Evolutionary conservation across 495 filamentous ascomycete species (phyloP).

Genomic region (Neurospora terricola): DNA sequence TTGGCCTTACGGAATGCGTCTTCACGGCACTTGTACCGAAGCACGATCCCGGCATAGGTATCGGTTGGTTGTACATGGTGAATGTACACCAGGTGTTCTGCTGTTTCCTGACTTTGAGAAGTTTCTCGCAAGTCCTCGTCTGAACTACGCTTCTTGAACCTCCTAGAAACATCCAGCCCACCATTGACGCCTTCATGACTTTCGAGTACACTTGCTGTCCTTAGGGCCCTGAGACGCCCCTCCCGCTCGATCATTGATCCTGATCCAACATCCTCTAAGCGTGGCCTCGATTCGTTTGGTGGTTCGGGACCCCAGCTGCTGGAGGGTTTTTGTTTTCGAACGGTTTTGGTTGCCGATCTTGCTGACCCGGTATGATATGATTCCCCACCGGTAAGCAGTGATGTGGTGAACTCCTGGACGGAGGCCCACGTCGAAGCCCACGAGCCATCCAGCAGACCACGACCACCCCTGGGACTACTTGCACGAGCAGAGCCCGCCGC

Average conservation of each 20-base stretch:
- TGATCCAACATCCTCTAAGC: constrained; percentile 33
- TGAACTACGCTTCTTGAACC: constrained; percentile 45
- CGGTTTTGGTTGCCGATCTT: constrained; percentile 5
- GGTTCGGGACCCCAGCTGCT: constrained; percentile 34
- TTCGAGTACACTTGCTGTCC: constrained; percentile 41
- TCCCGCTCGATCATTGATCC: constrained; percentile 41
- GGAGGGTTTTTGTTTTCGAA: constrained; percentile 1
- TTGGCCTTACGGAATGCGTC: constrained; percentile 78
- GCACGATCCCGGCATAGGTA: constrained; percentile 80
- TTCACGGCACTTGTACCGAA: constrained; percentile 76
- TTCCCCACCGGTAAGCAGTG: constrained; percentile 26
- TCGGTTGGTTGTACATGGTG: constrained; percentile 76
- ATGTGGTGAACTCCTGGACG: constrained; percentile 33
- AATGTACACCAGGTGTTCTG: constrained; percentile 75
- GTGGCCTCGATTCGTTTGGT: constrained; percentile 23
- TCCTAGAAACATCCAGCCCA: constrained; percentile 35
- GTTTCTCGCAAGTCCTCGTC: constrained; percentile 31
- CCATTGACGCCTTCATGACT: constrained; percentile 39
- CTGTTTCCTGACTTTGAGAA: constrained; percentile 27
- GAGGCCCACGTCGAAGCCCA: constrained; percentile 39
- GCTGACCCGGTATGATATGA: constrained; percentile 11
- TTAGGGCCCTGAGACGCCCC: constrained; percentile 35
- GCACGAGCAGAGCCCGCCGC: constrained; percentile 18
- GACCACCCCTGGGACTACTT: constrained; percentile 22
- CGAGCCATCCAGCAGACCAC: constrained; percentile 31